Percentiles rank a stretch among this genome's conserved stretches.
Evolutionary conservation across 352 stramenopile genomes (phyloP).

Genomic region (Albugo laibachii): DNA sequence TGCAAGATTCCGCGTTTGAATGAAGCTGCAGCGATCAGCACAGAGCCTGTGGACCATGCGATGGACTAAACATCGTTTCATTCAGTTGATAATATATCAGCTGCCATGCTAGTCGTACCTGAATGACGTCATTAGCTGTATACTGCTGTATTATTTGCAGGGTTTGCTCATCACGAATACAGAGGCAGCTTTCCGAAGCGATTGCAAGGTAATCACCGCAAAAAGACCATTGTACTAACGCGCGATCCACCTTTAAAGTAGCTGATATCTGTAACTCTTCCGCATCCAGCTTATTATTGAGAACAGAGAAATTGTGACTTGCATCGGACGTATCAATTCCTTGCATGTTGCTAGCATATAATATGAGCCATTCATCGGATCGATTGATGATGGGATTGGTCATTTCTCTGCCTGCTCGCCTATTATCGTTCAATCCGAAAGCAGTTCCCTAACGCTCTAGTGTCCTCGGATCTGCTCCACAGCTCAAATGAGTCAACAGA

Average conservation of each 20-base stretch:
- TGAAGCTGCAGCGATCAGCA: slow-evolving; percentile 35
- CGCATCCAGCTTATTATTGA: too few relatives aligned
- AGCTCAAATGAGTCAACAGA: too few relatives aligned
- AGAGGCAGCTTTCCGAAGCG: slow-evolving; percentile 26
- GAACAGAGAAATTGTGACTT: too few relatives aligned
- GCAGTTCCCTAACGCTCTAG: too few relatives aligned
- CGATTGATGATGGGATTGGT: too few relatives aligned
- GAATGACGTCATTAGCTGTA: slow-evolving; percentile 24
- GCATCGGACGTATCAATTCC: too few relatives aligned
- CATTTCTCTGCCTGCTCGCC: too few relatives aligned
- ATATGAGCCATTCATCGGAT: too few relatives aligned
- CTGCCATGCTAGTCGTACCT: slow-evolving; percentile 5
- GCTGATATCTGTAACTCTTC: slow-evolving; percentile 18
- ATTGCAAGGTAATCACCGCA: slow-evolving; percentile 32
- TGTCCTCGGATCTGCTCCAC: too few relatives aligned
- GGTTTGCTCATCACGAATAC: slow-evolving; percentile 24
- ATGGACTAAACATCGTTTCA: slow-evolving; percentile 9
- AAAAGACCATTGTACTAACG: slow-evolving; percentile 48
- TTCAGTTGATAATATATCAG: background rate
- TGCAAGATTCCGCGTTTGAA: slow-evolving; percentile 51
- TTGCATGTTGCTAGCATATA: too few relatives aligned
- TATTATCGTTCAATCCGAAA: too few relatives aligned
- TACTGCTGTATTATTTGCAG: slow-evolving; percentile 54
- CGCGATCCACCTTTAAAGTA: slow-evolving; percentile 21
- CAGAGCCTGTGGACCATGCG: slow-evolving; percentile 39